phyloP scores from a whole-genome alignment of 371 early-diverging fungal species.

The Lichtheimia ornata region DNA sequence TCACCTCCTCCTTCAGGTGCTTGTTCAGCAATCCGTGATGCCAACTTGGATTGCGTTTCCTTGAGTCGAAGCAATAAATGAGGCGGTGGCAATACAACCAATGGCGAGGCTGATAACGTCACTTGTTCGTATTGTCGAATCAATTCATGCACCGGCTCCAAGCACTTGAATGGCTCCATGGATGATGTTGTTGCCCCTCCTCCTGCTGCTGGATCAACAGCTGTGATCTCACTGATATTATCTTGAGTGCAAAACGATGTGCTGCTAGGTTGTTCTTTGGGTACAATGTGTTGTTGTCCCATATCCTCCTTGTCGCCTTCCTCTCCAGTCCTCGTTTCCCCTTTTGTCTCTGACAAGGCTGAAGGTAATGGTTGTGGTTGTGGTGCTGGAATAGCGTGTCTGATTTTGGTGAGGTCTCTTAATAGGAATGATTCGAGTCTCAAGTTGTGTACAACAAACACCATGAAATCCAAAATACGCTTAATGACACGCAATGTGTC shows the following conservation, averaged over 20 bases:
- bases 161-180: conserved; percentile 16
- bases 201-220: background rate
- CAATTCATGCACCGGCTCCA: conserved; percentile 36
- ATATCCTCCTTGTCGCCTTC: background rate
- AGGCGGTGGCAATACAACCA: conserved; percentile 83
- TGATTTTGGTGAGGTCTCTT: conserved; percentile 21
- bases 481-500: conserved; percentile 73
- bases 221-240: conserved; percentile 8
- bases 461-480: conserved; percentile 77
- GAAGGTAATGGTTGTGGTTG: background rate
- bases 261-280: conserved; percentile 4
- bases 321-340: background rate
- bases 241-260: conserved; percentile 14
- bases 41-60: conserved; percentile 57
- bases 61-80: conserved; percentile 74
- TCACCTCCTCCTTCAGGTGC: conserved; percentile 29
- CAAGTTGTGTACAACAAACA: conserved; percentile 82
- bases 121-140: conserved; percentile 61
- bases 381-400: conserved; percentile 3
- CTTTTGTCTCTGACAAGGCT: no score
- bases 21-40: conserved; percentile 20
- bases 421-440: conserved; percentile 84
- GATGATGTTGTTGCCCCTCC: conserved; percentile 7
- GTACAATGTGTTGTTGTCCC: background rate
- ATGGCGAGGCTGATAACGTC: conserved; percentile 86